Evolutionary conservation across 257 asterid genomes (phyloP).

Genomic region (Plantago ovata): DNA sequence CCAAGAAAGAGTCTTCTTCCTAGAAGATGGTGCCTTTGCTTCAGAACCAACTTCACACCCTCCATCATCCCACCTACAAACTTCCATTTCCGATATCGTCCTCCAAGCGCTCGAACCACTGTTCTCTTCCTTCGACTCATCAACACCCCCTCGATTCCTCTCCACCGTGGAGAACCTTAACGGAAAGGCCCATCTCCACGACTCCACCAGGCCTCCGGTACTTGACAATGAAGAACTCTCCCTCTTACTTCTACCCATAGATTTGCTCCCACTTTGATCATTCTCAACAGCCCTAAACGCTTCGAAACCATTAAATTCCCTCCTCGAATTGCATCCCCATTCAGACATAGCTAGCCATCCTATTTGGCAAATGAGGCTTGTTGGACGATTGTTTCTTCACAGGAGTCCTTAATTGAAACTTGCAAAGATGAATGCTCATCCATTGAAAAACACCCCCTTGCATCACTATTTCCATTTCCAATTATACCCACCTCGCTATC

Average conservation of each 20-base stretch:
- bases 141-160: constrained; percentile 28
- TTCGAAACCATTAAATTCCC: constrained; percentile 66
- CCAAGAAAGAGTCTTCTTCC: constrained; percentile 78
- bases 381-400: constrained; percentile 48
- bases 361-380: constrained; percentile 45
- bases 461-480: constrained; percentile 30
- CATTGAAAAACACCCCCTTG: constrained; percentile 91
- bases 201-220: constrained; percentile 29
- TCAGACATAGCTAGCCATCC: constrained; percentile 78
- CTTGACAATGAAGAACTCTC: constrained; percentile 71
- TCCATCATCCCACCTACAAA: constrained; percentile 51
- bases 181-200: constrained; percentile 61
- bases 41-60: constrained; percentile 40
- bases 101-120: constrained; percentile 31
- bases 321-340: constrained; percentile 71
- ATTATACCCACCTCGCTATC: constrained; percentile 31
- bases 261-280: constrained; percentile 14
- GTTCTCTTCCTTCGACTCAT: constrained; percentile 28
- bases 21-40: constrained; percentile 55
- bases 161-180: constrained; percentile 17
- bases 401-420: constrained; percentile 76
- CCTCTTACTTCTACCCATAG: constrained; percentile 39
- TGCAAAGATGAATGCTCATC: constrained; percentile 61
- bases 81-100: constrained; percentile 46
- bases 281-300: constrained; percentile 25